Evolutionary conservation across 768 basidiomycete genomes (phyloP), one percentile per base, ranked within the genome.

Genomic region (Hericium alpestre): DNA sequence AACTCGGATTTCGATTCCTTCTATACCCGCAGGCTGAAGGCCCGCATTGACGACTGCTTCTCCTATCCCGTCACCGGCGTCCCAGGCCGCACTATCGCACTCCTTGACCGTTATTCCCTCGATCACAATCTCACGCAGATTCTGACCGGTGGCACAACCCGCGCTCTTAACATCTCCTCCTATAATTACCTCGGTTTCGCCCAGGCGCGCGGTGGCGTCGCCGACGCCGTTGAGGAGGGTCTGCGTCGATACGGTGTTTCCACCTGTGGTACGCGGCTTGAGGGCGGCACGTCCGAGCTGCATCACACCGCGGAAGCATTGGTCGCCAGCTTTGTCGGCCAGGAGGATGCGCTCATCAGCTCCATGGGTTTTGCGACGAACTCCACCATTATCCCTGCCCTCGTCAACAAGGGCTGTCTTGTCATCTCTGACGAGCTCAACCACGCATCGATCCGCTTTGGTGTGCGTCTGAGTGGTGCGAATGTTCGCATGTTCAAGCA

Each of bases 131-230:
- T 80, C 66, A 86, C 84, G 3, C 86, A 90, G 58, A 71, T 82
- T 52, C 75, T 86, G 64, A 88, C 90, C 2, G 95, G 93, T 58
- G 80, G 76, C 1, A 80, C 78, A 23, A 93, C 91, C 0, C 90
- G 94, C 54, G 89, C 86, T 0, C 86, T 99, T 64, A 99, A 99
- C 70, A 88, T 98, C 62, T 94, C 93, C 0, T 96, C 93, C 8
- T 99, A 99, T 76, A 99, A 98, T 73, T 99, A 98, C 69, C 91
- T 99, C 65, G 96, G 96, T 3, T 99, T 99, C 66, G 96, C 95
- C 0, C 92, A 95, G 67, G 88, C 87, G 15, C 80, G 81, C 3
- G 96, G 96, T 13, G 89, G 90, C 6, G 96, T 93, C 67, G 91
- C 96, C 8, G 96, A 98, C 66, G 91, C 90, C 5, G 94, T 92